Percentiles rank a stretch among this genome's conserved stretches.
These are phyloP conservation scores for Fusarium haematococcum DNA, from an alignment of 2,329 filamentous ascomycete genomes.

Conservation along the genomic window DNA sequence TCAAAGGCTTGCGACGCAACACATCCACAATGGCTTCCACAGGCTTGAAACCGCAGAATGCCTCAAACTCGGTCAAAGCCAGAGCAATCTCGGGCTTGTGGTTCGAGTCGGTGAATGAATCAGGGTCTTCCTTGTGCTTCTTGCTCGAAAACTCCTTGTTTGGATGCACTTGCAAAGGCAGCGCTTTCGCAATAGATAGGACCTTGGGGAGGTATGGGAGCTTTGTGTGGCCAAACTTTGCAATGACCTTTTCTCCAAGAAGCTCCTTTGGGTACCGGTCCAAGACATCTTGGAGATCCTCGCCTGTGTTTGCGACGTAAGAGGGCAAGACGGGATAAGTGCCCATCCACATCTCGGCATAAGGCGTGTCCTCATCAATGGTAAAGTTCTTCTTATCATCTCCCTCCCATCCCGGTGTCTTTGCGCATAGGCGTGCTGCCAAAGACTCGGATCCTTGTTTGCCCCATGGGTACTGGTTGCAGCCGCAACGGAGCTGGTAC, in stretches of 20 bases:
- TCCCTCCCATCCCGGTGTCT: constrained; percentile 65
- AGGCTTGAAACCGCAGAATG: constrained; percentile 81
- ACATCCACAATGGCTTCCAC: constrained; percentile 69
- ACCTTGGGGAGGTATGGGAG: constrained; percentile 82
- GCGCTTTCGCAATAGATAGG: constrained; percentile 79
- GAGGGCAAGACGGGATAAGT: constrained; percentile 80
- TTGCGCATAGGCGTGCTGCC: constrained; percentile 72
- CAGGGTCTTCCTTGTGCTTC: constrained; percentile 72
- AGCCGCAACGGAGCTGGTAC: constrained; percentile 60
- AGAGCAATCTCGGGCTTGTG: constrained; percentile 86
- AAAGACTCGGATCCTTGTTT: constrained; percentile 74
- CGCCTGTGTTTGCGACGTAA: constrained; percentile 69
- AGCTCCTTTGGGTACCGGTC: constrained; percentile 71
- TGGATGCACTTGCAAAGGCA: constrained; percentile 81
- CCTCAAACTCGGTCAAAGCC: constrained; percentile 77
- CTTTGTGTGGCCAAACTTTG: constrained; percentile 70
- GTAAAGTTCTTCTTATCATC: constrained; percentile 59
- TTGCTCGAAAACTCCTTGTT: constrained; percentile 74
- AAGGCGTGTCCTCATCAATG: constrained; percentile 72
- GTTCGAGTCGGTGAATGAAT: constrained; percentile 77
- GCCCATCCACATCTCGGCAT: constrained; percentile 80
- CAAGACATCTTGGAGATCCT: constrained; percentile 73
- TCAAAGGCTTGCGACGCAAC: constrained; percentile 59
- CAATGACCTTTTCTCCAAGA: constrained; percentile 70
- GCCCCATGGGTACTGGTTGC: constrained; percentile 77